Percentiles rank a stretch among this genome's conserved stretches.
These are phyloP conservation scores for Oryza meyeriana DNA, from an alignment of 176 grass and related monocot genomes.

Conservation along the genomic window DNA sequence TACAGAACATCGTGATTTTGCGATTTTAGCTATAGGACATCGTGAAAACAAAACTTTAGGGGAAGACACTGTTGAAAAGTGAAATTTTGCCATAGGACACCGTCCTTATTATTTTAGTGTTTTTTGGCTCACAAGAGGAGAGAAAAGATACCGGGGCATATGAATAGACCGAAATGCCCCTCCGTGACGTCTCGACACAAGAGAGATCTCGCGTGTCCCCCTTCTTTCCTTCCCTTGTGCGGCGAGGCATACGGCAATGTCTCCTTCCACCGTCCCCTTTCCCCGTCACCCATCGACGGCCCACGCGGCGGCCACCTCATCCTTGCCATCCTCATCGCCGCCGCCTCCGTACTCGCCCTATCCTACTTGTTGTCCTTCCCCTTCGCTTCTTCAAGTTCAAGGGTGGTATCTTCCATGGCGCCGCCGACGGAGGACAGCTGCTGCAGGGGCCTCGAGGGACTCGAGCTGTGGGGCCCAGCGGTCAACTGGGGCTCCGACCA, in stretches of 20 bases:
- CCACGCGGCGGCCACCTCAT: conserved; percentile 28
- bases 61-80: too few relatives aligned
- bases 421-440: conserved; percentile 29
- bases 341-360: conserved; percentile 20
- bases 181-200: too few relatives aligned
- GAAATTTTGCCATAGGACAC: too few relatives aligned
- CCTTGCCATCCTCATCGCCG: conserved; percentile 12
- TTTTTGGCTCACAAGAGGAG: too few relatives aligned
- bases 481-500: conserved; percentile 67
- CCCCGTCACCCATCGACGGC: conserved; percentile 15
- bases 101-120: too few relatives aligned
- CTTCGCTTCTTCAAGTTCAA: not conserved
- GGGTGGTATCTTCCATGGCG: not conserved
- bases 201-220: not conserved
- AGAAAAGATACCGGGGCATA: too few relatives aligned
- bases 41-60: too few relatives aligned
- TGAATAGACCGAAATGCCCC: too few relatives aligned
- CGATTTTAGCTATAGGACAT: too few relatives aligned
- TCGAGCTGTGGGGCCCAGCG: conserved; percentile 78
- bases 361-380: conserved; percentile 48
- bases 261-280: not conserved
- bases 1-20: too few relatives aligned
- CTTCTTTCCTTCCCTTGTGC: not conserved
- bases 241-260: conserved; percentile 13
- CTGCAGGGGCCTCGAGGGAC: conserved; percentile 49